These are phyloP conservation scores for Fusarium annulatum DNA, from an alignment of 2,329 filamentous ascomycete species.

Conservation along the genomic window DNA sequence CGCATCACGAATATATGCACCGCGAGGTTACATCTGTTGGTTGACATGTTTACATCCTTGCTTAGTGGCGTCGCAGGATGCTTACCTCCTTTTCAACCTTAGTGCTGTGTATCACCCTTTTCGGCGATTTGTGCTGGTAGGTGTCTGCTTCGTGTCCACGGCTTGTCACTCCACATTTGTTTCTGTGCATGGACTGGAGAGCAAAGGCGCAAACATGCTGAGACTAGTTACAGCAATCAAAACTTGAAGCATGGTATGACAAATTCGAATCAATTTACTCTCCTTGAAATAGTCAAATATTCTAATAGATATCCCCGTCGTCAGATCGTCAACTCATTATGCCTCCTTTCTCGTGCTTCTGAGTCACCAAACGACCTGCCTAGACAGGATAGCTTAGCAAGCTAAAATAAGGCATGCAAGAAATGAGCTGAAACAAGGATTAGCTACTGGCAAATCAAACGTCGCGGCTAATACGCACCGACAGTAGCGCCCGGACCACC, in stretches of 20 bases:
- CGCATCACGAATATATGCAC: background rate
- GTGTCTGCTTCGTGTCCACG: too few relatives aligned
- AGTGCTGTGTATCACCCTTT: rapidly evolving
- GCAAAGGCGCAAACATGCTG: background rate
- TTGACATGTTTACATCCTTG: background rate
- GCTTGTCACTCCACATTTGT: rapidly evolving
- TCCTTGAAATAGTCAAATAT: too few relatives aligned
- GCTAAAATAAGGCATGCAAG: background rate
- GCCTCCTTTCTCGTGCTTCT: background rate
- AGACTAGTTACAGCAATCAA: background rate
- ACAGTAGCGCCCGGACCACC: background rate
- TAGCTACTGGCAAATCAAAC: rapidly evolving
- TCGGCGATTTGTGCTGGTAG: background rate
- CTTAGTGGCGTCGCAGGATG: background rate
- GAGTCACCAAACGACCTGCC: background rate
- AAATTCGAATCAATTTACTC: rapidly evolving
- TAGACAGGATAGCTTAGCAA: background rate
- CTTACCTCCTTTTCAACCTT: background rate
- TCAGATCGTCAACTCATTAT: background rate
- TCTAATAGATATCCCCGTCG: too few relatives aligned
- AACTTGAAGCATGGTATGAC: rapidly evolving
- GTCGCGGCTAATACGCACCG: rapidly evolving
- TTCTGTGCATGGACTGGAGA: rapidly evolving
- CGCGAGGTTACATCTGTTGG: background rate
- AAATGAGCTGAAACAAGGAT: background rate